These are phyloP conservation scores for Phaseolus lunatus DNA, from an alignment of 306 rosid species.

Conservation along the genomic window DNA sequence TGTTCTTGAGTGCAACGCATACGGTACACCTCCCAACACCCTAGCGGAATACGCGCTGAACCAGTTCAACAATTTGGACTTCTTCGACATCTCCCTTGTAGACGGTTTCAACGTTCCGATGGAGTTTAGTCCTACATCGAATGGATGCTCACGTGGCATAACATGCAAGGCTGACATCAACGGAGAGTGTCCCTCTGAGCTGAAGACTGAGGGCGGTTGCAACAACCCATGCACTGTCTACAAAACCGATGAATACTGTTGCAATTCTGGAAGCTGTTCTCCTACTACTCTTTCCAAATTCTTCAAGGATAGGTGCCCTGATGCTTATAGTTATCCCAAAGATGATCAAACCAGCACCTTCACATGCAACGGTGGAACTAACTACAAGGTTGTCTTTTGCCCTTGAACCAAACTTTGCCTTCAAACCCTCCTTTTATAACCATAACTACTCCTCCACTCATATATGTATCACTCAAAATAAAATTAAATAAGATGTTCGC, in stretches of 20 bases:
- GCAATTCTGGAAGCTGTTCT: slow-evolving; percentile 45
- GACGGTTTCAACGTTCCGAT: slow-evolving; percentile 61
- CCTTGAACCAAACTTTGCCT: too few species aligned
- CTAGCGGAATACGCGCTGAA: slow-evolving; percentile 59
- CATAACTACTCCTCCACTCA: too few species aligned
- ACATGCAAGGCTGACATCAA: slow-evolving; percentile 51
- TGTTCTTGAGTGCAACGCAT: slow-evolving; percentile 39
- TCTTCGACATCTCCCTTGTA: background rate
- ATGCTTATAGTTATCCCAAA: slow-evolving; percentile 53
- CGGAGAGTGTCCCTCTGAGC: slow-evolving; percentile 51
- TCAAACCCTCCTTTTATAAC: too few species aligned
- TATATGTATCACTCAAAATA: too few species aligned
- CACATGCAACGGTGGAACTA: slow-evolving; percentile 51
- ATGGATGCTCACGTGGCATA: slow-evolving; percentile 39
- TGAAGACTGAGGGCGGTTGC: slow-evolving; percentile 56
- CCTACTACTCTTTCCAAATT: slow-evolving; percentile 46
- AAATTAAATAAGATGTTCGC: too few species aligned
- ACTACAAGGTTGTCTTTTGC: slow-evolving; percentile 51
- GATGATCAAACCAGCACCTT: slow-evolving; percentile 53
- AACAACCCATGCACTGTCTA: slow-evolving; percentile 56
- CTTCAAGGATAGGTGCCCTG: slow-evolving; percentile 52
- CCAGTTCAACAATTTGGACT: slow-evolving; percentile 49
- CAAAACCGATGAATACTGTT: slow-evolving; percentile 48
- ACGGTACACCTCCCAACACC: slow-evolving; percentile 61
- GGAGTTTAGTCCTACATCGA: slow-evolving; percentile 51